Evolutionary conservation across 2,329 filamentous ascomycete species (phyloP).

Genomic region (Thielaviopsis punctulata): DNA sequence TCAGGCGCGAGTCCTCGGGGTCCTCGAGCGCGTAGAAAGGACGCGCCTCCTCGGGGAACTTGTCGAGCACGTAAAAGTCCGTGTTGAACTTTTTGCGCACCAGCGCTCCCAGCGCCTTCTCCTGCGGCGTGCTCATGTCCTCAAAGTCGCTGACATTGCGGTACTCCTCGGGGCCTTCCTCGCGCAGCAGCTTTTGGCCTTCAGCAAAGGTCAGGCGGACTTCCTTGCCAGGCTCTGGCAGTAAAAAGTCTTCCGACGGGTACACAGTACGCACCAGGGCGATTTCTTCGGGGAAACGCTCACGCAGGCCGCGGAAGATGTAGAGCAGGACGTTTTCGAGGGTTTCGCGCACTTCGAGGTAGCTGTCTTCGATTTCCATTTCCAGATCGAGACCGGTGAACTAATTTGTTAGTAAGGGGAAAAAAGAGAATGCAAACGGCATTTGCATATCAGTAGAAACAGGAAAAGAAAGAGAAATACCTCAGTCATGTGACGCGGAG

Average conservation of each 20-base stretch:
- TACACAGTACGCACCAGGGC: constrained; percentile 57
- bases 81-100: constrained; percentile 79
- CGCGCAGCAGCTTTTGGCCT: constrained; percentile 58
- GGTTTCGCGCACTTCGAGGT: constrained; percentile 55
- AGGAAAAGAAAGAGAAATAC: constrained; percentile 1
- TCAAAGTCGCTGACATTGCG: constrained; percentile 56
- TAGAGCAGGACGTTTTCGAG: constrained; percentile 58
- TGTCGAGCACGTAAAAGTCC: constrained; percentile 94
- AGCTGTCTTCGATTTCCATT: constrained; percentile 70
- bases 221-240: constrained; percentile 57
- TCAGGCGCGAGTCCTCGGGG: constrained; percentile 46
- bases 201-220: constrained; percentile 64
- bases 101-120: constrained; percentile 75
- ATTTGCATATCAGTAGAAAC: too few relatives aligned
- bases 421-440: neutral
- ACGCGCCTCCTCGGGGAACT: constrained; percentile 77
- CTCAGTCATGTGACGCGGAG: constrained; percentile 69
- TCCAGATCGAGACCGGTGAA: constrained; percentile 81
- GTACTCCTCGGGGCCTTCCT: constrained; percentile 51
- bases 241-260: constrained; percentile 59
- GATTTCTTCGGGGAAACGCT: constrained; percentile 52
- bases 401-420: constrained; percentile 17
- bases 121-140: constrained; percentile 65
- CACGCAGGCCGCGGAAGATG: constrained; percentile 61
- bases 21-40: constrained; percentile 88